These are phyloP conservation scores for Sequoiadendron giganteum DNA, from an alignment of 75 land plant genomes.

Conservation along the genomic window DNA sequence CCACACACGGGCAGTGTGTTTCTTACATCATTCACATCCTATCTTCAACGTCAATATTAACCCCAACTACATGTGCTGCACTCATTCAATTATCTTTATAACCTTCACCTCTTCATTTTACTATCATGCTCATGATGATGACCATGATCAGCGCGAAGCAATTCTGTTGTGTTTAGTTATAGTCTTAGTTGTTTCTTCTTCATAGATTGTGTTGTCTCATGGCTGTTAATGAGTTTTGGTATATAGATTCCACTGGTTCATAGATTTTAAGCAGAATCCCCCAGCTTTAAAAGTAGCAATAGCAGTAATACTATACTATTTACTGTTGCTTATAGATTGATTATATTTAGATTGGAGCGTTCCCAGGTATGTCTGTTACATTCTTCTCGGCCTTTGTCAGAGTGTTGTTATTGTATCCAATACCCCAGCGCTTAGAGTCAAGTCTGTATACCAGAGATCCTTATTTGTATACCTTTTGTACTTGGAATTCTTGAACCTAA, in stretches of 20 bases:
- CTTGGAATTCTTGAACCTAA: background rate
- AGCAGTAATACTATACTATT: background rate
- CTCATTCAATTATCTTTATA: slow-evolving; percentile 12
- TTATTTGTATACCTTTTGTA: slow-evolving; percentile 2
- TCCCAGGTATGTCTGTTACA: slow-evolving; percentile 16
- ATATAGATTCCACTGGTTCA: background rate
- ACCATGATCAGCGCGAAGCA: background rate
- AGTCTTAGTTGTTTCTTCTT: background rate
- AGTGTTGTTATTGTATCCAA: slow-evolving; percentile 2
- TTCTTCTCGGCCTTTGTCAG: slow-evolving; percentile 4
- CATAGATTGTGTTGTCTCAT: background rate
- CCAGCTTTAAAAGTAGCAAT: background rate
- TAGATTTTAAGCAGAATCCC: background rate
- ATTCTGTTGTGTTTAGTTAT: background rate
- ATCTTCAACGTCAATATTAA: slow-evolving; percentile 10
- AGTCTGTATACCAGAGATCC: background rate
- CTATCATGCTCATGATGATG: background rate
- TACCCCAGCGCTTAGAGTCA: background rate
- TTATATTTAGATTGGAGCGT: slow-evolving; percentile 1
- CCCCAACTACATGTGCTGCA: slow-evolving; percentile 1
- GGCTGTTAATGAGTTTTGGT: background rate
- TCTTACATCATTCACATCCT: slow-evolving; percentile 13
- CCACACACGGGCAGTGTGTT: slow-evolving; percentile 1
- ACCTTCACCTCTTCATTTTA: slow-evolving; percentile 8
- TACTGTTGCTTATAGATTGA: background rate